Evolutionary conservation across 2,329 filamentous ascomycete genomes (phyloP), one percentile per base, ranked within the genome.

Genomic region (Arachnomyces sp.): DNA sequence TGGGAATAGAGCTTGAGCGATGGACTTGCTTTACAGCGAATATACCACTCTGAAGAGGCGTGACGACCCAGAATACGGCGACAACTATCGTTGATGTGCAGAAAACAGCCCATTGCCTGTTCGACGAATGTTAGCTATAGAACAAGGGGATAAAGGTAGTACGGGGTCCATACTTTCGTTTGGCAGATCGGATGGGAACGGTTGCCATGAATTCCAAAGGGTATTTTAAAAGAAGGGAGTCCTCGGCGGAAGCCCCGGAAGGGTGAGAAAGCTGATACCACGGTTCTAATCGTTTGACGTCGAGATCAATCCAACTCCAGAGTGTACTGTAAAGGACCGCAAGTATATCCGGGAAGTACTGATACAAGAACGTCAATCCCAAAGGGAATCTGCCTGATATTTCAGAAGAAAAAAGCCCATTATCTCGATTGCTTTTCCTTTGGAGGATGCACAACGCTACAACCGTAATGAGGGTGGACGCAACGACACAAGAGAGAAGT

Each of bases 301-400:
- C 74, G 0, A 81, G 52, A 36, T 81, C 76, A 0, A 79, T 64
- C 74, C 75, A 78, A 2, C 63, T 67, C 75, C 76, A 81, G 0
- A 71, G 34, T 1, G 79, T 61, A 31, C 74, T 73, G 44, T 76
- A 79, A 0, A 73, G 5, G 0, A 80, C 69, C 0, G 75, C 69
- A 0, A 78, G 36, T 0, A 79, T 60, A 0, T 71, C 79, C 0
- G 77, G 76, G 0, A 70, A 46, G 34, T 76, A 78, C 0, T 70
- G 49, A 12, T 74, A 77, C 0, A 54, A 39, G 3, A 73, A 65
- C 0, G 48, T 61, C 0, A 54, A 55, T 1, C 47, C 44, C 0
- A 56, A 2, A 0, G 74, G 63, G 0, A 78, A 52, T 1, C 54
- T 53, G 13, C 51, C 55, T 40, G 63, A 56, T 1, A 50, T 48